Evolutionary conservation across 2,329 filamentous ascomycete genomes (phyloP), one percentile per base, ranked within the genome.

Genomic region (Colletotrichum australisinense): DNA sequence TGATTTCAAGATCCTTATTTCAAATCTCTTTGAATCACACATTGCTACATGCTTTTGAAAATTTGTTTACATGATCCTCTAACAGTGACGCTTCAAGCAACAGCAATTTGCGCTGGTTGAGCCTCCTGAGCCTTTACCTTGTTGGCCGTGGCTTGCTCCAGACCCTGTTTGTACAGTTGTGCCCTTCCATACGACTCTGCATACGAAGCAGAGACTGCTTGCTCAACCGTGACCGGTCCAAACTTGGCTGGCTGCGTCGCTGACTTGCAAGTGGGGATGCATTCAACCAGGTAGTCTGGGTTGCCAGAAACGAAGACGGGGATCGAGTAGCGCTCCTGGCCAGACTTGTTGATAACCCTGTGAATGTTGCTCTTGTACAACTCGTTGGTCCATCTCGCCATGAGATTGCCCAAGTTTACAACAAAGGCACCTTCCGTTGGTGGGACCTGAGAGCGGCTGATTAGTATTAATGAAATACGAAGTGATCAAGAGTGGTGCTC

Each of bases 301-400:
- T 89, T 88, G 5, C 88, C 88, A 67, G 87, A 86, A 68, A 89
- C 86, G 78, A 90, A 90, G 64, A 90, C 86, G 0, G 88, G 87
- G n/a, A 90, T 82, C 7, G 86, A 88, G 77, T 89, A 91, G 49
- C 89, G 83, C 76, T 89, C 86, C 11, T 80, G 81, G 1, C 81
- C 82, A 3, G 84, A 85, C 56, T 83, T 82, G 80, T 90, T 90
- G 75, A 90, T 86, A 30, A 91, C 89, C 8, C 88, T 82, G 77
- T 91, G 89, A 4, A 88, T 78, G 62, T 85, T 89, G 76, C 85
- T 88, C 77, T 85, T 86, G 80, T 89, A 91, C 60, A 82, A 79
- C 19, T 86, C 85, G 66, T 86, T 86, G 16, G 88, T 90, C 86
- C 87, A 88, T 14, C 82, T 77, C 74, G 82, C 80, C 73, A 89